Evolutionary conservation across 495 filamentous ascomycete species (phyloP).

Genomic region (Poronia punctata): DNA sequence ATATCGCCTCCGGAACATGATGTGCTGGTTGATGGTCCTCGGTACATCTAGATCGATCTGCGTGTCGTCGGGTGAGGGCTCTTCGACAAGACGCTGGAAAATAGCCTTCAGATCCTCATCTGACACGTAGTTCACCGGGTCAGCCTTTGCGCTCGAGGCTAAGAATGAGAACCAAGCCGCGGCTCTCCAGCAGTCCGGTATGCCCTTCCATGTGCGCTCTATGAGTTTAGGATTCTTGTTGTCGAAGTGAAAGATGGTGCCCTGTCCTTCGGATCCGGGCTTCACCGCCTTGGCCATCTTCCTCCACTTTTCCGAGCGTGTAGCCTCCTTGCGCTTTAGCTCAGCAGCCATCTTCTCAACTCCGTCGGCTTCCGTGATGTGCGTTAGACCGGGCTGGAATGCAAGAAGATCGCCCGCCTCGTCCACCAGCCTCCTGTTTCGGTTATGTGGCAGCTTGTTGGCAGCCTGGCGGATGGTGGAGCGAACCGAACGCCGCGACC

Average conservation of each 20-base stretch:
- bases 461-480: slow-evolving; percentile 56
- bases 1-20: slow-evolving; percentile 95
- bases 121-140: slow-evolving; percentile 45
- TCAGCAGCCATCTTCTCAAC: slow-evolving; percentile 49
- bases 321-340: slow-evolving; percentile 70
- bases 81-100: slow-evolving; percentile 61
- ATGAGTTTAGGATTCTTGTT: slow-evolving; percentile 76
- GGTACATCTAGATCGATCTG: slow-evolving; percentile 98
- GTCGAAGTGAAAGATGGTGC: slow-evolving; percentile 89
- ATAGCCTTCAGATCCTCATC: slow-evolving; percentile 66
- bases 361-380: slow-evolving; percentile 54
- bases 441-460: slow-evolving; percentile 70
- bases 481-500: slow-evolving; percentile 49
- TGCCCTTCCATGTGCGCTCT: slow-evolving; percentile 93
- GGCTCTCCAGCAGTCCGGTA: slow-evolving; percentile 90
- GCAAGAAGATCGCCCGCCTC: slow-evolving; percentile 90
- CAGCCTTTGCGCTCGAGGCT: slow-evolving; percentile 65
- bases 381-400: slow-evolving; percentile 57
- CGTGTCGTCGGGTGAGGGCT: slow-evolving; percentile 80
- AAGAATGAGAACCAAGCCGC: slow-evolving; percentile 96
- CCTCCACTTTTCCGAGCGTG: slow-evolving; percentile 88
- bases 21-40: slow-evolving; percentile 88
- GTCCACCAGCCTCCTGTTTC: slow-evolving; percentile 66
- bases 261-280: slow-evolving; percentile 54
- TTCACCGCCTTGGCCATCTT: slow-evolving; percentile 80